Percentiles rank a stretch among this genome's conserved stretches.
phyloP scores from a whole-genome alignment of 1,139 yeast genomes.

The Sugiyamaella sp. region DNA sequence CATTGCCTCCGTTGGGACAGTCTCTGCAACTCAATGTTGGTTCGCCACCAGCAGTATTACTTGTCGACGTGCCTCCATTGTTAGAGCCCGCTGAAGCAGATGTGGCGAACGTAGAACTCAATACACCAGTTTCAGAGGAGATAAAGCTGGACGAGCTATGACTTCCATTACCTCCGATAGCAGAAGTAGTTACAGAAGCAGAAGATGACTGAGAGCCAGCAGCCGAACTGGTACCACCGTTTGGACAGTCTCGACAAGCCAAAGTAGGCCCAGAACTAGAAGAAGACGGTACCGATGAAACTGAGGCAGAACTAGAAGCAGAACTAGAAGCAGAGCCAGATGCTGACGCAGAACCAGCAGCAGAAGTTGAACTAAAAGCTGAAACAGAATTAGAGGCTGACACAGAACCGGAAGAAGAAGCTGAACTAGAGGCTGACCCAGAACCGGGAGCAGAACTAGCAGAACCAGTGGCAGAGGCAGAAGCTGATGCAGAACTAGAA shows the following conservation, averaged over 20 bases:
- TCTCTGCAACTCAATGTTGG: conserved; percentile 11
- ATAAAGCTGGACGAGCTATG: background rate
- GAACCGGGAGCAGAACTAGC: background rate
- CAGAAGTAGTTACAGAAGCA: conserved; percentile 3
- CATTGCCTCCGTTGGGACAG: conserved; percentile 3
- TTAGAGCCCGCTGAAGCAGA: conserved; percentile 2
- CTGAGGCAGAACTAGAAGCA: background rate
- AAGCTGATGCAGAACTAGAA: conserved; percentile 4
- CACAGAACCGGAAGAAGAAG: conserved; percentile 6
- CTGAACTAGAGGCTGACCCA: too few relatives aligned
- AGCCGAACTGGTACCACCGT: conserved; percentile 10
- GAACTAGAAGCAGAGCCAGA: background rate
- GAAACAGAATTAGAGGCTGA: conserved; percentile 7
- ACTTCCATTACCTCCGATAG: conserved; percentile 4
- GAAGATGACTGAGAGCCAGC: conserved; percentile 6
- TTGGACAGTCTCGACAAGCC: conserved; percentile 8
- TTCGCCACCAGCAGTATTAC: background rate
- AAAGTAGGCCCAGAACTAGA: conserved; percentile 10
- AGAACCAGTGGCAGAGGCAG: background rate
- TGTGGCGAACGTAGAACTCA: conserved; percentile 8
- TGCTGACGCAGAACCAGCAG: conserved; percentile 1
- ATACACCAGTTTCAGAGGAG: background rate
- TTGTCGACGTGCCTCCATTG: background rate
- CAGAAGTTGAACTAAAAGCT: background rate
- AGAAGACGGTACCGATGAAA: background rate